Evolutionary conservation across 2,329 filamentous ascomycete species (phyloP).

Genomic region (Fusarium mangiferae): DNA sequence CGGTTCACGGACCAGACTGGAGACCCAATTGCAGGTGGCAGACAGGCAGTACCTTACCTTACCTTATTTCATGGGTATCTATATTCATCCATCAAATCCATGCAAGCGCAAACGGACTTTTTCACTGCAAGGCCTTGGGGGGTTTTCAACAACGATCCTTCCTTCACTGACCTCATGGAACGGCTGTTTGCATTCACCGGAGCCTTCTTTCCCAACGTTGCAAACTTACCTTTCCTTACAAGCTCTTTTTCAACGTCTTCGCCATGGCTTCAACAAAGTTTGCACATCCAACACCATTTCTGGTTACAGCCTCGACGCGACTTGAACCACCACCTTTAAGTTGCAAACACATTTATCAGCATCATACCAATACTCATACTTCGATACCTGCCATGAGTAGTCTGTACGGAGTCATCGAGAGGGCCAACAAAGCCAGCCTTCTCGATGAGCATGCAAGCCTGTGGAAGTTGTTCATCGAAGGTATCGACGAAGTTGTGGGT

Average conservation of each 20-base stretch:
- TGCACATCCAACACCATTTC: conserved; percentile 20
- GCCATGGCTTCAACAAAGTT: conserved; percentile 29
- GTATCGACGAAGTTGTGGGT: conserved; percentile 34
- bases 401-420: conserved; percentile 30
- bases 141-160: conserved; percentile 1
- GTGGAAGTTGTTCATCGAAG: conserved; percentile 33
- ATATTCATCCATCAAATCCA: conserved; percentile 11
- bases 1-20: conserved; percentile 28
- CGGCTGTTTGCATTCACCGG: conserved; percentile 1
- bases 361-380: not conserved
- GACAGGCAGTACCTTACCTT: not conserved
- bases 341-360: conserved; percentile 4
- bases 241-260: not conserved
- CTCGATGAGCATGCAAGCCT: not conserved
- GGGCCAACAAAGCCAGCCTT: conserved; percentile 35
- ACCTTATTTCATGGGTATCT: conserved; percentile 17
- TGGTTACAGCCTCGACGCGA: conserved; percentile 9
- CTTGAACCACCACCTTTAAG: conserved; percentile 4
- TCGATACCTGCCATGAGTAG: conserved; percentile 8
- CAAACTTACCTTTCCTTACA: not conserved
- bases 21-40: conserved; percentile 18
- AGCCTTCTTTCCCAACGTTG: not conserved
- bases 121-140: not conserved
- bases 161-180: not conserved
- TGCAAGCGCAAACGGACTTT: conserved; percentile 24